These are phyloP conservation scores for Alternaria incomplexa DNA, from an alignment of 2,329 filamentous ascomycete species.

Conservation along the genomic window DNA sequence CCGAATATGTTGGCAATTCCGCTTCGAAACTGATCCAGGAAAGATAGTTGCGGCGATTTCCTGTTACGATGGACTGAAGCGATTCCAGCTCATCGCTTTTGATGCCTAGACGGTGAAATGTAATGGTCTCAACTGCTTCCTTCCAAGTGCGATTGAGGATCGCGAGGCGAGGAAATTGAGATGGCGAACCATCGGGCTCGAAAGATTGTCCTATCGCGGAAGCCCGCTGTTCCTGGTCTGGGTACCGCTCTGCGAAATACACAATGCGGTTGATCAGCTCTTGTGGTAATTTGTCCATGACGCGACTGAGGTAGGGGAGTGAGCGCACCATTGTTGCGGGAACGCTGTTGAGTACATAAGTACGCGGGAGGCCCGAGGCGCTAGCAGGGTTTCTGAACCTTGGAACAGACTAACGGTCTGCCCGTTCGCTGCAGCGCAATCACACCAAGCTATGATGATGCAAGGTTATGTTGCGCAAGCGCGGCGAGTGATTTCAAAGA, in stretches of 20 bases:
- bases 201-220: constrained; percentile 2
- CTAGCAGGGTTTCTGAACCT: neutral
- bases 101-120: constrained; percentile 3
- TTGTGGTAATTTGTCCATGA: constrained; percentile 22
- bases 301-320: neutral
- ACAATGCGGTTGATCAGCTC: constrained; percentile 19
- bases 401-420: neutral
- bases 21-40: neutral
- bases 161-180: constrained; percentile 8
- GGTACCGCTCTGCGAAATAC: constrained; percentile 3
- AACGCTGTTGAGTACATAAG: neutral
- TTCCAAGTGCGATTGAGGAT: constrained; percentile 9
- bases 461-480: too few relatives aligned
- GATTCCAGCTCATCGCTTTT: constrained; percentile 4
- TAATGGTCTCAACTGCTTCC: constrained; percentile 10
- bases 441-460: too few relatives aligned
- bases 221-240: constrained; percentile 4
- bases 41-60: constrained; percentile 5
- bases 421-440: too few relatives aligned
- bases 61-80: constrained; percentile 6
- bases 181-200: neutral
- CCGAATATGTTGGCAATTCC: constrained; percentile 6
- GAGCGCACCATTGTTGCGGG: neutral
- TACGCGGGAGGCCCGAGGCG: neutral
- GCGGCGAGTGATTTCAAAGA: too few relatives aligned